Evolutionary conservation across 371 early-diverging fungal species (phyloP).

Genomic region (Furculomyces boomerangus): DNA sequence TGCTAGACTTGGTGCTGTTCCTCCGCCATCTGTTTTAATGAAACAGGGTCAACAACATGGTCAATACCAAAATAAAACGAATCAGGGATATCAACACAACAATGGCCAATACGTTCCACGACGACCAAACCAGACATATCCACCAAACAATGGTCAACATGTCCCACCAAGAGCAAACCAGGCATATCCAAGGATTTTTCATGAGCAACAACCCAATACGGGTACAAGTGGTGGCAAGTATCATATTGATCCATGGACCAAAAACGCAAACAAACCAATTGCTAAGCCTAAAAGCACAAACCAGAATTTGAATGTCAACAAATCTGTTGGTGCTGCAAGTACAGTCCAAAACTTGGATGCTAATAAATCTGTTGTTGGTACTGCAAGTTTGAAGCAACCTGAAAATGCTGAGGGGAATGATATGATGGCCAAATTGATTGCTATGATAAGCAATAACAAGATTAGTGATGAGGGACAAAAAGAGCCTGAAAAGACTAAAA

Average conservation of each 20-base stretch:
- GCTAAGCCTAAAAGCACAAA: neutral
- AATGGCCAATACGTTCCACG: neutral
- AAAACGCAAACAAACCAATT: neutral
- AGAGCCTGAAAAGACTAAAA: too few relatives aligned
- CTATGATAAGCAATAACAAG: too few relatives aligned
- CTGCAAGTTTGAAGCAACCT: neutral
- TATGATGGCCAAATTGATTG: too few relatives aligned
- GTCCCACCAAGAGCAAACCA: neutral
- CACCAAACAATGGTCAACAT: neutral
- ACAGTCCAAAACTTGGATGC: neutral
- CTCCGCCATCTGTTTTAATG: neutral
- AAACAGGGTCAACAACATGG: conserved; percentile 3
- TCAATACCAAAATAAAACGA: neutral
- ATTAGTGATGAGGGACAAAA: too few relatives aligned
- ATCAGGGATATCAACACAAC: neutral
- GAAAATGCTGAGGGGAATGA: too few relatives aligned
- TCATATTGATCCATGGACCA: neutral
- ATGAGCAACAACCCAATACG: neutral
- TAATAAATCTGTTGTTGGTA: neutral
- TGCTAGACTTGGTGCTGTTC: neutral
- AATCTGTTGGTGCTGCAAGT: too few relatives aligned
- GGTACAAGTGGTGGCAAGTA: neutral
- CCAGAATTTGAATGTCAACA: neutral
- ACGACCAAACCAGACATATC: conserved; percentile 3
- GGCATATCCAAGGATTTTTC: too few relatives aligned